A percentile compares a stretch with the other conserved stretches of the same genome.
These are phyloP conservation scores for Binderoboletus segoi DNA, from an alignment of 1,284 basidiomycete genomes.

Conservation along the genomic window DNA sequence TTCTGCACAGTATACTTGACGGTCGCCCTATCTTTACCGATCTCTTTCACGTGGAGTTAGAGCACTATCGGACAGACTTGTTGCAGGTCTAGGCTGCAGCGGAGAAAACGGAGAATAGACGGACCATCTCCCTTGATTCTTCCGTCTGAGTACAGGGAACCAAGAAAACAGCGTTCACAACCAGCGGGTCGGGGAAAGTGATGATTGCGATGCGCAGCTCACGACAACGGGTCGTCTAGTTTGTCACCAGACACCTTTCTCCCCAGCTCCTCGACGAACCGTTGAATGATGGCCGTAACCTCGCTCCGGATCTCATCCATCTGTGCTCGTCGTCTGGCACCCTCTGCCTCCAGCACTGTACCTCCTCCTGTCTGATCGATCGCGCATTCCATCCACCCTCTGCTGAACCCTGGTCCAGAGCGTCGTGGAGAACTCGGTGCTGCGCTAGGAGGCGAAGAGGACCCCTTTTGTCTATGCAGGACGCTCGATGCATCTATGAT, in stretches of 20 bases:
- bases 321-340: constrained; percentile 9
- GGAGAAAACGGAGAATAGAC: no score
- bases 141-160: no score
- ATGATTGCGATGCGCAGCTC: background rate
- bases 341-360: background rate
- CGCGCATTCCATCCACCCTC: constrained; percentile 16
- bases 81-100: no score
- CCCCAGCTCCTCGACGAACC: constrained; percentile 62
- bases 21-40: no score
- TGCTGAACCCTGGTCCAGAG: background rate
- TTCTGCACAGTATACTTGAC: no score
- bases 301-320: constrained; percentile 49
- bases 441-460: background rate
- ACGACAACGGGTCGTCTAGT: constrained; percentile 18
- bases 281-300: constrained; percentile 60
- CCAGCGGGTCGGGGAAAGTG: background rate
- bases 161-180: no score
- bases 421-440: background rate
- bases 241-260: constrained; percentile 46
- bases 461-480: background rate
- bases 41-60: no score
- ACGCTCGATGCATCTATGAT: constrained; percentile 38
- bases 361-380: constrained; percentile 2
- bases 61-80: no score
- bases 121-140: no score